Evolutionary conservation across 768 basidiomycete species (phyloP), one percentile per base, ranked within the genome.

Genomic region (Xanthoconium stramineum): DNA sequence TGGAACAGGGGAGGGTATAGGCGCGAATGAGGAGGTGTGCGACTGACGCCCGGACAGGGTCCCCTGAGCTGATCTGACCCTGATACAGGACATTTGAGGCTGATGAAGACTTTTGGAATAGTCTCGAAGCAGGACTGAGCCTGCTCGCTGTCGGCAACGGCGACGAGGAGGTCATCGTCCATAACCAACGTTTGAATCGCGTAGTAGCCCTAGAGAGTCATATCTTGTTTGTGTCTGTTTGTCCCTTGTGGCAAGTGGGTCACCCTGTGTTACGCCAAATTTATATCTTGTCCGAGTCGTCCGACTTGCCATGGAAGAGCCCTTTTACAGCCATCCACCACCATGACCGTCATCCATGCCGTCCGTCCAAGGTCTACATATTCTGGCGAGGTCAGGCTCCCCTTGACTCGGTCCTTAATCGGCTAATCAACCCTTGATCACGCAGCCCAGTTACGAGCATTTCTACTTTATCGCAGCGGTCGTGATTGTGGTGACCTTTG

Each of bases 1-100:
- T 84, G 52, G 87, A 89, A 73, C 89, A 91, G 40, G 89, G 87
- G 55, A 88, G 74, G 57, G 82, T 76, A 71, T 82, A 83, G 10
- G 86, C 87, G 69, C 78, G 79, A 33, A 81, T 75, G 59, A 91
- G 77, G 40, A 91, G 76, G 65, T 88, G 85, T 61, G 75, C 77
- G 53, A 91, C 85, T 43, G 87, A 86, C 47, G 85, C 78, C 59
- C 80, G 77, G 52, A 82, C 76, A 56, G 81, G 77, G 57, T 70
- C 69, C 60, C 69, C 71, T 73, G 75, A 69, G 39, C 62, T 61
- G 61, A 68, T 70, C 53, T 65, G 68, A 55, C 65, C 63, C 47
- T 70, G 72, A 53, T 70, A 66, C 55, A 72, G 69, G 63, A 72
- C 66, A 55, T 67, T 71, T 38, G 74, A 69, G 58, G 72, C 66